These are phyloP conservation scores for Xylaria sp. DNA, from an alignment of 2,329 filamentous ascomycete genomes.

Conservation along the genomic window DNA sequence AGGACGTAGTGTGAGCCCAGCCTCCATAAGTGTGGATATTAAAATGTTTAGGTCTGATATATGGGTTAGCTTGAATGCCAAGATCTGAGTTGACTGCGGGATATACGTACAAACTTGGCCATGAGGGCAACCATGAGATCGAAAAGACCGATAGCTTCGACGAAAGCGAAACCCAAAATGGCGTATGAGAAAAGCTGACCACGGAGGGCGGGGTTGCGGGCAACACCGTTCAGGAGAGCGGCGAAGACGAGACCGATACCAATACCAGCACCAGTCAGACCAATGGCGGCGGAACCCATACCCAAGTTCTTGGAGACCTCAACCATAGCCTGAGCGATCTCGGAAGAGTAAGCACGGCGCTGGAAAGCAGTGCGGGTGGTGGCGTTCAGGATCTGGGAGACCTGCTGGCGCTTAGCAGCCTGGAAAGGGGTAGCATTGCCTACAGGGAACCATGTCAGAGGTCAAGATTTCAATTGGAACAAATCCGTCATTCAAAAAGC, in stretches of 20 bases:
- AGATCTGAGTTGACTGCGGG: constrained; percentile 17
- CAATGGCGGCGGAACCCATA: constrained; percentile 89
- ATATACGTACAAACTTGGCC: constrained; percentile 79
- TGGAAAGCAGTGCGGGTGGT: constrained; percentile 69
- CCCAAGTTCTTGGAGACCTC: constrained; percentile 90
- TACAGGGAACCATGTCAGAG: constrained; percentile 26
- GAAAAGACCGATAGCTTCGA: constrained; percentile 90
- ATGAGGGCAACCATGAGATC: constrained; percentile 92
- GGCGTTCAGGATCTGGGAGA: constrained; percentile 68
- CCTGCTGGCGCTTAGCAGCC: constrained; percentile 77
- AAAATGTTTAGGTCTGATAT: constrained; percentile 42
- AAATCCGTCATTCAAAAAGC: background rate
- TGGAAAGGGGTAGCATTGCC: constrained; percentile 68
- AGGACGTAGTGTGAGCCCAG: constrained; percentile 39
- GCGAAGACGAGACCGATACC: constrained; percentile 96
- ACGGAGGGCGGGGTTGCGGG: constrained; percentile 92
- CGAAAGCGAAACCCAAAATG: constrained; percentile 95
- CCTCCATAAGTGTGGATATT: constrained; percentile 39
- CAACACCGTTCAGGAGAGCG: constrained; percentile 84
- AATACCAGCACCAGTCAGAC: constrained; percentile 91
- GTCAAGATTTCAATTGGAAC: constrained; percentile 4
- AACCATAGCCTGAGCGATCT: constrained; percentile 87
- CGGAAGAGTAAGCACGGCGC: constrained; percentile 82
- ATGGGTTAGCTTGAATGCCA: constrained; percentile 21
- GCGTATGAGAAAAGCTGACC: constrained; percentile 96